phyloP scores from a whole-genome alignment of 2,329 filamentous ascomycete species.

The Aplosporella prunicola region DNA sequence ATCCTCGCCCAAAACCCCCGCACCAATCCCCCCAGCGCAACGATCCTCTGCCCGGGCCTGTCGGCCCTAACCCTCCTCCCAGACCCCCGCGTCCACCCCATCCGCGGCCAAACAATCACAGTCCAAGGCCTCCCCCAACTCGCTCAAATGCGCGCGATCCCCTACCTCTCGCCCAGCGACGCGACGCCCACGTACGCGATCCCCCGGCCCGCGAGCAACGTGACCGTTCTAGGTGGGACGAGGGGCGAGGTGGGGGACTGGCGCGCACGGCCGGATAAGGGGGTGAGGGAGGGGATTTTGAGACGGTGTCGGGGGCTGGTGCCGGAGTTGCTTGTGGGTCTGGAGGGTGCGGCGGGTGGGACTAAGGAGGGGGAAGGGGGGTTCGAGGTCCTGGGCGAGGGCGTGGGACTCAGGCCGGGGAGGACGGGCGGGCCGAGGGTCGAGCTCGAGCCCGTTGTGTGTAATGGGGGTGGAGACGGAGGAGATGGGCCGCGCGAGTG shows the following conservation, averaged over 20 bases:
- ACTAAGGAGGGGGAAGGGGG: constrained; percentile 18
- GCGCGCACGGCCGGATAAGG: constrained; percentile 22
- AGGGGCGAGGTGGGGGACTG: constrained; percentile 33
- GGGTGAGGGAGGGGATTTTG: constrained; percentile 29
- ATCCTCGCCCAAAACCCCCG: constrained; percentile 24
- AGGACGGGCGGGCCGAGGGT: constrained; percentile 35
- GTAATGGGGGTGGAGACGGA: constrained; percentile 15
- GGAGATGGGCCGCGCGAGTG: constrained; percentile 16
- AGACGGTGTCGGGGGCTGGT: constrained; percentile 25
- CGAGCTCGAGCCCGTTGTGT: constrained; percentile 35
- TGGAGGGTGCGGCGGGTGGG: too few relatives aligned
- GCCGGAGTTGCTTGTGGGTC: constrained; percentile 29
- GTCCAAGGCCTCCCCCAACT: constrained; percentile 32
- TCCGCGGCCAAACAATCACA: constrained; percentile 38
- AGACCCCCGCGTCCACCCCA: constrained; percentile 29
- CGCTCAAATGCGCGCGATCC: too few relatives aligned
- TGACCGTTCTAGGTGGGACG: constrained; percentile 37
- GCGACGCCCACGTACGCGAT: constrained; percentile 30
- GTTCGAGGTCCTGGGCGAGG: constrained; percentile 35
- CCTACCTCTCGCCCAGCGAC: constrained; percentile 13
- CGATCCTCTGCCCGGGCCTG: too few relatives aligned
- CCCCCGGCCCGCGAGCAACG: constrained; percentile 31
- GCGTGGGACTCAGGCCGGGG: constrained; percentile 37
- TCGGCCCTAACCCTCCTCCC: constrained; percentile 28
- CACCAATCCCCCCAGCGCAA: constrained; percentile 23